Evolutionary conservation across 768 basidiomycete species (phyloP).

Genomic region (Holtermanniella nyarrowii): DNA sequence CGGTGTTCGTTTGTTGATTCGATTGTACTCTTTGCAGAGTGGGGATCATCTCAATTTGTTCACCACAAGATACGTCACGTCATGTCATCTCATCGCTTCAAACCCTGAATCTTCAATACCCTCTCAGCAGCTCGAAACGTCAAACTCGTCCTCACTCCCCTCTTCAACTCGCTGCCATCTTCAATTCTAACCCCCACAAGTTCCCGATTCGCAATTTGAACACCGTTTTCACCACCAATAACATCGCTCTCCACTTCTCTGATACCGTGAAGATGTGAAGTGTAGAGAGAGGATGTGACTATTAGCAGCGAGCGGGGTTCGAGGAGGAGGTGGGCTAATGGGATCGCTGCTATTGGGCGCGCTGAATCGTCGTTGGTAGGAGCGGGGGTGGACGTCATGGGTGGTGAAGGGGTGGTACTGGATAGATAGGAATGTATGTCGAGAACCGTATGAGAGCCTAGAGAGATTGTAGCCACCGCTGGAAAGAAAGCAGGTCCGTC

Average conservation of each 20-base stretch:
- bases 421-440: constrained; percentile 64
- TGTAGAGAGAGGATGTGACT: constrained; percentile 60
- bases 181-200: constrained; percentile 46
- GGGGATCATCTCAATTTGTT: too few relatives aligned
- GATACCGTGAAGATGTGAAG: constrained; percentile 71
- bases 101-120: constrained; percentile 42
- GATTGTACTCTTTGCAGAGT: too few relatives aligned
- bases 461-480: constrained; percentile 78
- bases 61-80: too few relatives aligned
- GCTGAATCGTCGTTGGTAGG: constrained; percentile 3
- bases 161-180: constrained; percentile 41
- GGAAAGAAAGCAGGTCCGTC: constrained; percentile 84
- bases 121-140: constrained; percentile 75
- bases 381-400: constrained; percentile 14
- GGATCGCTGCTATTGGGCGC: constrained; percentile 53
- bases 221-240: constrained; percentile 27
- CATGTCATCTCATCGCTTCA: constrained; percentile 13
- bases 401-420: constrained; percentile 23
- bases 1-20: too few relatives aligned
- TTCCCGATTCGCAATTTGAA: constrained; percentile 52
- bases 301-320: constrained; percentile 79
- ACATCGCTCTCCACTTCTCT: constrained; percentile 50
- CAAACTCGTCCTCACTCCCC: constrained; percentile 63
- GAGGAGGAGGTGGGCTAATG: constrained; percentile 62
- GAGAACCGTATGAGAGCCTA: constrained; percentile 72